A percentile compares a stretch with the other conserved stretches of the same genome.
Evolutionary conservation across 805 yeast species (phyloP).

Genomic region (Metschnikowia drakensbergensis): DNA sequence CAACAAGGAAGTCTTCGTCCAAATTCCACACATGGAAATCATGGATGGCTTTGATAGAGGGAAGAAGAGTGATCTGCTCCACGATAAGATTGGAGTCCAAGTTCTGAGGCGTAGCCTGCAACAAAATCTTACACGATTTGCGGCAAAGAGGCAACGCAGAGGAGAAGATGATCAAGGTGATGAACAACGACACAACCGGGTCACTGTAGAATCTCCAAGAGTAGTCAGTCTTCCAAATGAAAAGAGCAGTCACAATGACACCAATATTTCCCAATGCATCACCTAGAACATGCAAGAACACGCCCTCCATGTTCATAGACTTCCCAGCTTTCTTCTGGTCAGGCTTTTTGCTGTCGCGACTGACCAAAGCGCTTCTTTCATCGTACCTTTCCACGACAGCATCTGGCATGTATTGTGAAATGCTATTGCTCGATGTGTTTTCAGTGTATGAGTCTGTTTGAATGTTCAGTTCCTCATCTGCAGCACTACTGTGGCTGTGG

Average conservation of each 20-base stretch:
- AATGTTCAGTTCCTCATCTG: slow-evolving; percentile 15
- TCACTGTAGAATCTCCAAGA: slow-evolving; percentile 85
- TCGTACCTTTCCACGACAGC: slow-evolving; percentile 40
- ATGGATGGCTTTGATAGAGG: slow-evolving; percentile 80
- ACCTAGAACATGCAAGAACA: slow-evolving; percentile 89
- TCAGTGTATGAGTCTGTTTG: slow-evolving; percentile 13
- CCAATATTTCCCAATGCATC: slow-evolving; percentile 96
- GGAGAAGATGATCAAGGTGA: slow-evolving; percentile 83
- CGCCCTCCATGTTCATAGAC: slow-evolving; percentile 97
- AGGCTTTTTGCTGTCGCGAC: slow-evolving; percentile 18
- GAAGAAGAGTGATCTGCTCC: slow-evolving; percentile 59
- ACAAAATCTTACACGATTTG: slow-evolving; percentile 77
- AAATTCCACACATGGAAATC: slow-evolving; percentile 97
- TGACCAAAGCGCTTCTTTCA: slow-evolving; percentile 35
- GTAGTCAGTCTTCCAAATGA: slow-evolving; percentile 91
- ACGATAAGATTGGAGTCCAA: slow-evolving; percentile 73
- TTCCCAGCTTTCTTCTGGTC: slow-evolving; percentile 24
- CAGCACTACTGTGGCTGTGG: slow-evolving; percentile 33
- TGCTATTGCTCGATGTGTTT: slow-evolving; percentile 24
- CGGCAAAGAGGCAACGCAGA: slow-evolving; percentile 88
- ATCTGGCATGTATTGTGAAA: slow-evolving; percentile 43
- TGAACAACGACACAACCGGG: slow-evolving; percentile 79
- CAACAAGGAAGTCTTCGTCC: slow-evolving; percentile 80
- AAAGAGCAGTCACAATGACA: slow-evolving; percentile 82
- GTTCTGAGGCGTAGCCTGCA: slow-evolving; percentile 90